phyloP scores from a whole-genome alignment of 306 rosid genomes.

The Quercus aquifolioides region DNA sequence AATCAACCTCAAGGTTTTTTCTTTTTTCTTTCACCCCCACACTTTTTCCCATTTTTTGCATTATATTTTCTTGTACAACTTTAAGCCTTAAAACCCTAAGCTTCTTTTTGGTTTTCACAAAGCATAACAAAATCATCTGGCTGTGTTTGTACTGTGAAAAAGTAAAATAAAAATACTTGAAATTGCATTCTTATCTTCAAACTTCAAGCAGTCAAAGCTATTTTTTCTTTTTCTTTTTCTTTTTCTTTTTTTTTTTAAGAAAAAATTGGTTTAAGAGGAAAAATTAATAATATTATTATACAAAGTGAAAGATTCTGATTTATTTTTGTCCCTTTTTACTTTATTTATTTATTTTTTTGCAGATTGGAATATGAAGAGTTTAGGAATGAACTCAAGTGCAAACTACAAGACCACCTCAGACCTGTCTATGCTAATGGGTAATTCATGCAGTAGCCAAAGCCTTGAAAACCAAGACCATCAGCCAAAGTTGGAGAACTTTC shows the following conservation, averaged over 20 bases:
- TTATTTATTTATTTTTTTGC: background rate
- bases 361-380: slow-evolving; percentile 71
- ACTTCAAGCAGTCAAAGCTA: background rate
- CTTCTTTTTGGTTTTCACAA: background rate
- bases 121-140: background rate
- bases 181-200: background rate
- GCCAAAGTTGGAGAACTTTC: slow-evolving; percentile 88
- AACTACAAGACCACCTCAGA: slow-evolving; percentile 41
- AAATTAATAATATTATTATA: background rate
- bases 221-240: background rate
- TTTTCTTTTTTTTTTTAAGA: too few species aligned
- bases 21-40: too few species aligned
- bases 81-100: background rate
- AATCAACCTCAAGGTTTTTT: slow-evolving; percentile 43
- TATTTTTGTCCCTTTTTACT: background rate
- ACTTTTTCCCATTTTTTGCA: background rate
- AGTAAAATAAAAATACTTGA: background rate
- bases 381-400: slow-evolving; percentile 33
- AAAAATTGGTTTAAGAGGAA: background rate
- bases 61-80: background rate
- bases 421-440: slow-evolving; percentile 40
- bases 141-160: background rate
- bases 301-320: background rate
- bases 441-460: slow-evolving; percentile 43
- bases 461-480: slow-evolving; percentile 43